phyloP scores from a whole-genome alignment of 1,284 basidiomycete genomes.

The Exobasidium rhododendri region DNA sequence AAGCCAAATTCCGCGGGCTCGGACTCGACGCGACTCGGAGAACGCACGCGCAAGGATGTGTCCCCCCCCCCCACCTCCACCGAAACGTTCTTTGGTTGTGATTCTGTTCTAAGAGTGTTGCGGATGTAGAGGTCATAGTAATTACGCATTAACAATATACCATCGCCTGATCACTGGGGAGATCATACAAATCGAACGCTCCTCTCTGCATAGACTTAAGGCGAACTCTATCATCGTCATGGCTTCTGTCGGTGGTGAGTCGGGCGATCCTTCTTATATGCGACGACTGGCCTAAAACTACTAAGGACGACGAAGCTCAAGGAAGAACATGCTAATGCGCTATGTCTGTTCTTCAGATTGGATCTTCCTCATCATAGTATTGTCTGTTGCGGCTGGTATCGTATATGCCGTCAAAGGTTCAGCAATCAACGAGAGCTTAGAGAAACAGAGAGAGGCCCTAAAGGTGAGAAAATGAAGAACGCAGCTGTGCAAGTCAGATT shows the following conservation, averaged over 20 bases:
- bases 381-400: constrained; percentile 10
- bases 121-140: not conserved
- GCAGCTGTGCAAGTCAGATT: too few species aligned
- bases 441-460: constrained; percentile 3
- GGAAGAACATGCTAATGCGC: too few species aligned
- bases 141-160: not conserved
- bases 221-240: too few species aligned
- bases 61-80: not conserved
- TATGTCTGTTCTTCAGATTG: too few species aligned
- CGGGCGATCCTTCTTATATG: not conserved
- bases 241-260: constrained; percentile 11
- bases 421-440: not conserved
- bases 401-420: constrained; percentile 16
- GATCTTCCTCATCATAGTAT: constrained; percentile 10
- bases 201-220: too few species aligned
- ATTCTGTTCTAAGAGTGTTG: too few species aligned
- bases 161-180: not conserved
- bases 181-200: not conserved
- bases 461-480: constrained; percentile 6
- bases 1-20: too few species aligned
- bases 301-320: too few species aligned
- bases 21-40: not conserved
- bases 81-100: not conserved
- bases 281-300: too few species aligned
- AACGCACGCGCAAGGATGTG: not conserved